Evolutionary conservation across 2,329 filamentous ascomycete genomes (phyloP), one percentile per base, ranked within the genome.

Genomic region (Piedraia hortae): DNA sequence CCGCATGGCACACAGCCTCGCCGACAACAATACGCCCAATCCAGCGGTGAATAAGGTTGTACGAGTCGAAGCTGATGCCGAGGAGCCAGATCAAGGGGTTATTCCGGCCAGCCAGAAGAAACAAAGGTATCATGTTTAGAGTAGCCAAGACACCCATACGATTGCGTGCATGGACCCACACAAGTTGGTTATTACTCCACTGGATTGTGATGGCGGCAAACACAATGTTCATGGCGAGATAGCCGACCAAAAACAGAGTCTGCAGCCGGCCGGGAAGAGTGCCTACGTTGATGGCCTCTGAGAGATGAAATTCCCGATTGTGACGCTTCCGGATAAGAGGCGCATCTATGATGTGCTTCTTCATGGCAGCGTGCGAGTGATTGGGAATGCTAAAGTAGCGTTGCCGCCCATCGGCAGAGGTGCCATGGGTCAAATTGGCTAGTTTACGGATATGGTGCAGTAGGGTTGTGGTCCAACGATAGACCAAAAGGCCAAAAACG

Each of bases 11-110:
- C 18, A 78, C 33, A 6, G 64, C 54, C 41, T 82, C 69, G 8
- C 74, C 46, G 10, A 70, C 56, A 12, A 72, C 68, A 27, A 78
- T 73, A 17, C 72, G 63, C 34, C 72, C 72, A 30, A 77, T 59
- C 72, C 72, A 80, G 29, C 73, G 61, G 45, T 82, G 72, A 26
- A 80, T 53, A 28, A 82, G 47, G 48, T 80, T 82, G 54, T 73
- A 78, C 1, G 69, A 75, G 43, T 82, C 72, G 42, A 78, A 82
- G 3, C 68, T 73, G 31, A 80, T 64, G 28, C 64, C 63, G 23
- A 74, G 54, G 31, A 71, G 50, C 28, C 53, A 53, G 38, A 80
- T 75, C 31, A 82, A 52, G 11, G 70, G 70, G 46, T 80, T 80
- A 49, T 78, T 80, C 34, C 72, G 58, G 18, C 67, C 65, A 20